phyloP scores from a whole-genome alignment of 441 rosid species.

The Syzygium malaccense region DNA sequence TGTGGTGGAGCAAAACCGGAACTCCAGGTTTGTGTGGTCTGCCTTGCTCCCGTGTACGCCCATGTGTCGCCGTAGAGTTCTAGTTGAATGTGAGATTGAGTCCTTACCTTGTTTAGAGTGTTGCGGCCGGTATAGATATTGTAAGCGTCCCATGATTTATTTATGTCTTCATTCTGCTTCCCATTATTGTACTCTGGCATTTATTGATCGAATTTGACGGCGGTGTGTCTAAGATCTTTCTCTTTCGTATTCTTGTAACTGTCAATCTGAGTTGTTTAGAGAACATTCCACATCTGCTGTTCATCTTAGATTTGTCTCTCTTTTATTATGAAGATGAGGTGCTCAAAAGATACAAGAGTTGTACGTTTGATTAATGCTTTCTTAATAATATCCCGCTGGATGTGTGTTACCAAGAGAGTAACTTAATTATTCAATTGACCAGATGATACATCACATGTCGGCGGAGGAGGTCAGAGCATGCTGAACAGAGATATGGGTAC shows the following conservation, averaged over 20 bases:
- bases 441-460: conserved; percentile 20
- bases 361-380: not conserved
- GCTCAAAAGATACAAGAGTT: not conserved
- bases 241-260: not conserved
- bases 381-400: not conserved
- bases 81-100: not conserved
- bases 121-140: not conserved
- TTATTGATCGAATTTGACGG: not conserved
- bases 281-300: not conserved
- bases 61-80: not conserved
- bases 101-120: not conserved
- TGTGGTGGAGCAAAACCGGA: conserved; percentile 26
- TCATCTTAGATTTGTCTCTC: not conserved
- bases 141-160: not conserved
- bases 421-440: not conserved
- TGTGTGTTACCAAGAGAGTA: not conserved
- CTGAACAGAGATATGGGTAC: conserved; percentile 25
- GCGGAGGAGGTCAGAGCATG: conserved; percentile 20
- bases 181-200: not conserved
- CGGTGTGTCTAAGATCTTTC: not conserved
- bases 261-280: not conserved
- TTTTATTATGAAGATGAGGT: not conserved
- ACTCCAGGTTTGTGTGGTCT: conserved; percentile 16
- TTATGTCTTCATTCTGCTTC: not conserved
- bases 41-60: not conserved